Evolutionary conservation across 192 early-diverging fungal species (phyloP).

Genomic region (Rhizophagus prolifer): DNA sequence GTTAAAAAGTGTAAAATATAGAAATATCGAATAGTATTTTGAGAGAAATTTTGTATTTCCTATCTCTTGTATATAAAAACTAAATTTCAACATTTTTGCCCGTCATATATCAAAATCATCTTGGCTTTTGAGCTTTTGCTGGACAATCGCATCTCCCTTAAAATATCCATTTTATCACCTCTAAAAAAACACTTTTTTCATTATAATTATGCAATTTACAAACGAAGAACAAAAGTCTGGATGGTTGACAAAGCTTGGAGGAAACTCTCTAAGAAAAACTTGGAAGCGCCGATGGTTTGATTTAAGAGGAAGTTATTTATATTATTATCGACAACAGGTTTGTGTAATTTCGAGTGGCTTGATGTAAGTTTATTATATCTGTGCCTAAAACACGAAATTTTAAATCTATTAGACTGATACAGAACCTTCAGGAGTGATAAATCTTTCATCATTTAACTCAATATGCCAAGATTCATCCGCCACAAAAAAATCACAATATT

Average conservation of each 20-base stretch:
- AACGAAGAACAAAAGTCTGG: conserved; percentile 22
- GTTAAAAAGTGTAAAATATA: too few species aligned
- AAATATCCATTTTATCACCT: neutral
- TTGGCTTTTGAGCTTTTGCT: neutral
- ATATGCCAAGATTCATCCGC: conserved; percentile 12
- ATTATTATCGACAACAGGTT: conserved; percentile 31
- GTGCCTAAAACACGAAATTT: neutral
- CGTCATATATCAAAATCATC: too few species aligned
- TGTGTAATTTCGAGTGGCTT: neutral
- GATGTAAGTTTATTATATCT: neutral
- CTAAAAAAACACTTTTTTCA: too few species aligned
- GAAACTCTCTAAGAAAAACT: conserved; percentile 29
- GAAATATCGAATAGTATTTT: too few species aligned
- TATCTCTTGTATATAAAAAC: too few species aligned
- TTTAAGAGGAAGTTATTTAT: conserved; percentile 26
- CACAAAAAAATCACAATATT: conserved; percentile 29
- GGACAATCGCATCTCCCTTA: neutral
- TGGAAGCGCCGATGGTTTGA: conserved; percentile 29
- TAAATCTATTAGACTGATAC: neutral
- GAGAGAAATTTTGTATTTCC: too few species aligned
- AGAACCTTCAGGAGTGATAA: conserved; percentile 25
- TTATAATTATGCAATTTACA: conserved; percentile 10
- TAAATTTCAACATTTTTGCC: too few species aligned
- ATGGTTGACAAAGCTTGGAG: conserved; percentile 29
- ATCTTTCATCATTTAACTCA: conserved; percentile 17